Evolutionary conservation across 2,329 filamentous ascomycete species (phyloP).

Genomic region (Talaromyces amestolkiae): DNA sequence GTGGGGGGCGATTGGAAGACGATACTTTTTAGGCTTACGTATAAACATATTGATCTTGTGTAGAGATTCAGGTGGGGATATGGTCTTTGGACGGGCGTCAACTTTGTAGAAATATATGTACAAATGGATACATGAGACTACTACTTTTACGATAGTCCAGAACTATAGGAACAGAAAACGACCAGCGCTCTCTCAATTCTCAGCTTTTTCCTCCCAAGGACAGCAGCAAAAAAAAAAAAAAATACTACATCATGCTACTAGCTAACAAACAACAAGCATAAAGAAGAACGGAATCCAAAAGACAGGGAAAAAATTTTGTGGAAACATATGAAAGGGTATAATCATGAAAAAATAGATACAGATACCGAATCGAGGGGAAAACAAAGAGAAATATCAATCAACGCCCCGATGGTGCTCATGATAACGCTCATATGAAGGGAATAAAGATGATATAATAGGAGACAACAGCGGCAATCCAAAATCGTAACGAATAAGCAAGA

Average conservation of each 20-base stretch:
- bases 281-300: background rate
- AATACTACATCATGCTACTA: constrained; percentile 4
- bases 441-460: constrained; percentile 4
- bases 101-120: background rate
- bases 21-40: constrained; percentile 43
- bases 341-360: constrained; percentile 14
- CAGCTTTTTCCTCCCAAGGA: background rate
- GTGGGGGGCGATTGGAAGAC: constrained; percentile 43
- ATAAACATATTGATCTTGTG: background rate
- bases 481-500: background rate
- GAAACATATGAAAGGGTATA: constrained; percentile 15
- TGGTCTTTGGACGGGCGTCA: background rate
- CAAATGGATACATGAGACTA: background rate
- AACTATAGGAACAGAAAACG: constrained; percentile 11
- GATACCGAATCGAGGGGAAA: constrained; percentile 11
- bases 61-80: background rate
- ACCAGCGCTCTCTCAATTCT: constrained; percentile 15
- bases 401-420: constrained; percentile 15
- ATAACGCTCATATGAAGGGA: constrained; percentile 16
- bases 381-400: constrained; percentile 8
- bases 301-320: background rate
- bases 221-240: background rate
- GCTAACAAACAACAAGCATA: background rate
- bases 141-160: background rate
- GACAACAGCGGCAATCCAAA: background rate